These are phyloP conservation scores for Fusarium incarnatum DNA, from an alignment of 2,329 filamentous ascomycete genomes.

Conservation along the genomic window DNA sequence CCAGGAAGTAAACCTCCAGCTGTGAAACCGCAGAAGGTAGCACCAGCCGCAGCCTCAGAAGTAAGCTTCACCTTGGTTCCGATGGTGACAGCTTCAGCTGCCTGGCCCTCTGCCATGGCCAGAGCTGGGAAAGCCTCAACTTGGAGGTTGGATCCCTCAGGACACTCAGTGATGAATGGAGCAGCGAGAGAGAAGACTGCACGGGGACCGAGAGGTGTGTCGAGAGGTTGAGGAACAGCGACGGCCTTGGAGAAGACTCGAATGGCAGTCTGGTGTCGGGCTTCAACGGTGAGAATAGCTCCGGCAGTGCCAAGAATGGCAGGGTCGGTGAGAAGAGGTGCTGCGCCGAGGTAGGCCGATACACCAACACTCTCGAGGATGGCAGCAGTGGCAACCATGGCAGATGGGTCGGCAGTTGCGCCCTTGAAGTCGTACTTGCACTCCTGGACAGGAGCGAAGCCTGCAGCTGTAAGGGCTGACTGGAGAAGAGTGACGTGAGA, in stretches of 20 bases:
- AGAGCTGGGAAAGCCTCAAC: slow-evolving; percentile 71
- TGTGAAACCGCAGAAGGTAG: slow-evolving; percentile 74
- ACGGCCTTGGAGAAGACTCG: slow-evolving; percentile 67
- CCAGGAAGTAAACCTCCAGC: slow-evolving; percentile 67
- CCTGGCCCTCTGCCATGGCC: slow-evolving; percentile 60
- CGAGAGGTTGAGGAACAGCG: slow-evolving; percentile 76
- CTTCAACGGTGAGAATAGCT: slow-evolving; percentile 78
- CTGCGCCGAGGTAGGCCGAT: slow-evolving; percentile 79
- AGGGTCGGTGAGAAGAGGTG: slow-evolving; percentile 69
- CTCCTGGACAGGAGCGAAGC: slow-evolving; percentile 72
- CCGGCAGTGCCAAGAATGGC: slow-evolving; percentile 74
- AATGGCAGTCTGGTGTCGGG: slow-evolving; percentile 79
- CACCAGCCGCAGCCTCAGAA: slow-evolving; percentile 62
- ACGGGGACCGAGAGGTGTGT: slow-evolving; percentile 74
- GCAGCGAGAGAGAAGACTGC: slow-evolving; percentile 80
- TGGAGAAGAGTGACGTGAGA: slow-evolving; percentile 58
- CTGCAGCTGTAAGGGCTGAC: slow-evolving; percentile 62
- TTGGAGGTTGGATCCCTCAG: slow-evolving; percentile 69
- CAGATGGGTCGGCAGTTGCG: slow-evolving; percentile 70
- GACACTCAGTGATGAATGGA: slow-evolving; percentile 78
- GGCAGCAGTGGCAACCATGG: slow-evolving; percentile 76
- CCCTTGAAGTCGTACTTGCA: slow-evolving; percentile 84
- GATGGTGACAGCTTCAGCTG: slow-evolving; percentile 53
- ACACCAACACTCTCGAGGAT: slow-evolving; percentile 80
- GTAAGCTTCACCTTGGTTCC: slow-evolving; percentile 55